phyloP scores from a whole-genome alignment of 352 stramenopile genomes.

The Pythium phragmiticola region DNA sequence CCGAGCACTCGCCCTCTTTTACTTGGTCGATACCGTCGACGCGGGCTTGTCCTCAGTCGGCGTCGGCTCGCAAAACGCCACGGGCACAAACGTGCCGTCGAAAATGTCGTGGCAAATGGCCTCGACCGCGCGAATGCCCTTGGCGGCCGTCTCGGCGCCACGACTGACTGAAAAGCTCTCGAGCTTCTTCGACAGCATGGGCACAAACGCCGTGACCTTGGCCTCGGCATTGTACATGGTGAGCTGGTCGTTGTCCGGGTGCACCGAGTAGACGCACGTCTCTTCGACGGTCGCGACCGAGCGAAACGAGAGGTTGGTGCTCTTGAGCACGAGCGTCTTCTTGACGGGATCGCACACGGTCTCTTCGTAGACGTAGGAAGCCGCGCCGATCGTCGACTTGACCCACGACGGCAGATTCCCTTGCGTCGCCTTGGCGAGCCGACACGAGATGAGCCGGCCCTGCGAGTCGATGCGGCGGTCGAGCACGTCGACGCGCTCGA shows the following conservation, averaged over 20 bases:
- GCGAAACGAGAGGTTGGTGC: constrained; percentile 79
- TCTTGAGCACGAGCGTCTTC: constrained; percentile 74
- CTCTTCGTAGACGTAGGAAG: constrained; percentile 82
- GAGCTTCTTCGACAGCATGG: constrained; percentile 75
- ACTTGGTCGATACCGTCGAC: too few relatives aligned
- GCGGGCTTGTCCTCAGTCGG: constrained; percentile 7
- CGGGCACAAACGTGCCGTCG: constrained; percentile 71
- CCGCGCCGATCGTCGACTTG: constrained; percentile 57
- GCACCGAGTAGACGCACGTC: constrained; percentile 79
- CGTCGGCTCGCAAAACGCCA: constrained; percentile 51
- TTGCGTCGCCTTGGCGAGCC: constrained; percentile 76
- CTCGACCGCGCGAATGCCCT: constrained; percentile 79
- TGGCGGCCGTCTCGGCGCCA: constrained; percentile 72
- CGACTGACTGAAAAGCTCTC: constrained; percentile 76
- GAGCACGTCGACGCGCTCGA: constrained; percentile 83
- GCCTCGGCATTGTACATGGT: constrained; percentile 72
- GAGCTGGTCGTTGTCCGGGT: constrained; percentile 49
- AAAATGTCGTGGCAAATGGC: constrained; percentile 86
- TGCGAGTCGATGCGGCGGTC: constrained; percentile 67
- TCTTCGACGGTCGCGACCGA: constrained; percentile 80
- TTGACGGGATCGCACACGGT: constrained; percentile 66
- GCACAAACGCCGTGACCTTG: constrained; percentile 83
- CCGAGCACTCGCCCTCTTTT: too few relatives aligned
- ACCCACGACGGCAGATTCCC: constrained; percentile 75
- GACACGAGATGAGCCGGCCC: constrained; percentile 61